Conservation (phyloP, 2,329 filamentous ascomycete genomes). For the Pseudogymnoascus verrucosus region DNA sequence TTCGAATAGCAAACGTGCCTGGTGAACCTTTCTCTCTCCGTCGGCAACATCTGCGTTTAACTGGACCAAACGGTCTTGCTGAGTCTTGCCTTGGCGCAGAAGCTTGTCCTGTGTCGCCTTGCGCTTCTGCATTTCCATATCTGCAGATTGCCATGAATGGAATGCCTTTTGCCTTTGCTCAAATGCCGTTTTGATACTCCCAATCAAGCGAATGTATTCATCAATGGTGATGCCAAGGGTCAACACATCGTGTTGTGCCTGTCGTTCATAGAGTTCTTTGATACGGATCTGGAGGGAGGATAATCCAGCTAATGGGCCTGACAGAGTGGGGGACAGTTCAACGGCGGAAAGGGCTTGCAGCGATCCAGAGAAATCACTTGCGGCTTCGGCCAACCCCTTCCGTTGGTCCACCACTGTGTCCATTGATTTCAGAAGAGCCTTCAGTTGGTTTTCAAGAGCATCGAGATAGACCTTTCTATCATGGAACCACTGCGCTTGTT, state of each 20-base stretch:
- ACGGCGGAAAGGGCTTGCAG: conserved; percentile 89
- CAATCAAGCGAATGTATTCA: conserved; percentile 94
- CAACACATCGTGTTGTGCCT: conserved; percentile 92
- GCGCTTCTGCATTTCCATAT: conserved; percentile 84
- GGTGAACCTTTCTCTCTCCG: conserved; percentile 86
- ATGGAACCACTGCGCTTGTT: conserved; percentile 73
- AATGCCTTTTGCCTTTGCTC: conserved; percentile 89
- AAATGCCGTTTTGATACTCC: conserved; percentile 90
- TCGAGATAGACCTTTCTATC: conserved; percentile 93
- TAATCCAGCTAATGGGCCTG: conserved; percentile 79
- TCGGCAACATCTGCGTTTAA: conserved; percentile 90
- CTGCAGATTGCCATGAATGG: conserved; percentile 86
- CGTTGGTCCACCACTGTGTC: conserved; percentile 87
- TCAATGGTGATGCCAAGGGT: conserved; percentile 97
- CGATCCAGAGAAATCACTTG: conserved; percentile 85
- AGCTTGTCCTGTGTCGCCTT: conserved; percentile 87
- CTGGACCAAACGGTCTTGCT: conserved; percentile 91
- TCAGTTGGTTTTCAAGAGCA: conserved; percentile 84
- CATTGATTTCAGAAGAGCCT: conserved; percentile 83
- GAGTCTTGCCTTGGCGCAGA: conserved; percentile 86
- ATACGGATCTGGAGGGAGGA: conserved; percentile 93
- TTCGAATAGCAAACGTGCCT: conserved; percentile 82
- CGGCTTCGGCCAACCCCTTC: conserved; percentile 87
- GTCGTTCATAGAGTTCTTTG: conserved; percentile 87
- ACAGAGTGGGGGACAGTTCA: conserved; percentile 81